Evolutionary conservation across 2,329 filamentous ascomycete genomes (phyloP), one percentile per base, ranked within the genome.

Genomic region (Fusarium sp.): DNA sequence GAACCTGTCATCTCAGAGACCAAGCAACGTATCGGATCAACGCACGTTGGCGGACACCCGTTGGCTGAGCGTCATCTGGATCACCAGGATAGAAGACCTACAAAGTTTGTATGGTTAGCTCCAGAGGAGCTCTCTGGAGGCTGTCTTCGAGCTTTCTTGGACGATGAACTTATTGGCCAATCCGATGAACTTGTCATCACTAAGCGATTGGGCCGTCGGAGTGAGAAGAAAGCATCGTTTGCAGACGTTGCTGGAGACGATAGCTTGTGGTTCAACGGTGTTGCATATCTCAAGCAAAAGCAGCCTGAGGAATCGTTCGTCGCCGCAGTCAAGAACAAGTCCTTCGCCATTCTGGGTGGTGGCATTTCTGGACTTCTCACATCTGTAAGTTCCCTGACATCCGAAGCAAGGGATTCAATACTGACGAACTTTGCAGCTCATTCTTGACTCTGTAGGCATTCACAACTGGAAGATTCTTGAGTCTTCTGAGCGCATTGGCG

Each of bases 391-490:
- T 1, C 1, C 3, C 8, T 4, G 2, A 1, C 2, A 4, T 0
- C 2, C 3, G 3, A 19, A 1, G 0, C 1, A 13, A 4, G 3
- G 0, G n/a, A 14, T 2, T 5, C 1, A 3, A 35, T 2, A 13
- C n/a, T 30, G 1, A 65, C 14, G 0, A 1, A 1, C 2, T 14
- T 40, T 19, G 3, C 19, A 74, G 53, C 68, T 81, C 13, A 75
- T 83, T 15, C 78, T 83, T 4, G 78, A 81, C 23, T 81, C 79
- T 8, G 79, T 82, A 4, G 80, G 81, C 1, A 75, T 83, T 15
- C 77, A 78, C 15, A 79, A 82, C 50, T 81, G 81, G 81, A 79
- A 82, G 45, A 80, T 83, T 1, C 70, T 80, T 4, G 82, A 83
- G 65, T 80, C 82, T 0, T 78, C 78, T 0, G 70, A 78, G 3